These are phyloP conservation scores for Kluyveromyces starmeri DNA, from an alignment of 805 yeast genomes.

Conservation along the genomic window DNA sequence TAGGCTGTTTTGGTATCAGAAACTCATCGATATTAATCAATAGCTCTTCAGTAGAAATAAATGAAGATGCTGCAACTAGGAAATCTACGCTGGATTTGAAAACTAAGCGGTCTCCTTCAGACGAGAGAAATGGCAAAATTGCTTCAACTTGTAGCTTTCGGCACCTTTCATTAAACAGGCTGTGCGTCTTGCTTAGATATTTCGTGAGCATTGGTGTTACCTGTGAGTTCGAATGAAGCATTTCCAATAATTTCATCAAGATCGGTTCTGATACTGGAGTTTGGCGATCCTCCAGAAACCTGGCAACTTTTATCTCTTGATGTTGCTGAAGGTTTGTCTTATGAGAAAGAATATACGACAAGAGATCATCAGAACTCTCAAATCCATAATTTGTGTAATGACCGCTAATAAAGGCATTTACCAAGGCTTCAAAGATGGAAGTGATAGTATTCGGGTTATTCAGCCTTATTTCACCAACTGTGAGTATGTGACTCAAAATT, in stretches of 20 bases:
- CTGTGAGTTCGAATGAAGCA: background rate
- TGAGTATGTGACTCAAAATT: background rate
- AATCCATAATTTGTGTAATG: background rate
- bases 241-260: background rate
- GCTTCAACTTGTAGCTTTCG: background rate
- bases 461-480: background rate
- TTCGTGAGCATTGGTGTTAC: background rate
- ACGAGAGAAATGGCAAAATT: background rate
- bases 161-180: background rate
- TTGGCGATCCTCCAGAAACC: background rate
- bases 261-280: background rate
- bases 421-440: background rate
- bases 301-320: background rate
- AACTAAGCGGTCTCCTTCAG: background rate
- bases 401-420: background rate
- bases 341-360: background rate
- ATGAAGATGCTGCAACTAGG: background rate
- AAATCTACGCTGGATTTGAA: background rate
- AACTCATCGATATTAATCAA: background rate
- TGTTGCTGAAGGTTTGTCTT: background rate
- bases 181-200: background rate
- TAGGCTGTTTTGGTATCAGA: constrained; percentile 3
- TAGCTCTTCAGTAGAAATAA: background rate
- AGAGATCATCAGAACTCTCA: background rate
- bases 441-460: constrained; percentile 3